These are phyloP conservation scores for Cryptococcus floricola DNA, from an alignment of 1,284 basidiomycete genomes.

Conservation along the genomic window DNA sequence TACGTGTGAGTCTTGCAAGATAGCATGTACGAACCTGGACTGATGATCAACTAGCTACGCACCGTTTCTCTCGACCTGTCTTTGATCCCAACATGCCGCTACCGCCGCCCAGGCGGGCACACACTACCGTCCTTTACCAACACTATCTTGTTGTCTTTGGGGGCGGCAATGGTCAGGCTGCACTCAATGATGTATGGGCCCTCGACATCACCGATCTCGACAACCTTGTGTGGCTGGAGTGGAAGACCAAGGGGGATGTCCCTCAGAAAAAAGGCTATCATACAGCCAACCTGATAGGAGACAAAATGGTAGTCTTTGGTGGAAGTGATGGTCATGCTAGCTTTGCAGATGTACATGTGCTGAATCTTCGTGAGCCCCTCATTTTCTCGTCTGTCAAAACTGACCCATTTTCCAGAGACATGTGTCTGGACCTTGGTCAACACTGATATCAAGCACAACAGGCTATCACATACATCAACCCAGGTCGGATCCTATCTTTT, in stretches of 20 bases:
- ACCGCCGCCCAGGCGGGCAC: conserved; percentile 73
- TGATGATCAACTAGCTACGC: conserved; percentile 45
- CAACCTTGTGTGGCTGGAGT: conserved; percentile 54
- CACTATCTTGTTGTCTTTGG: conserved; percentile 81
- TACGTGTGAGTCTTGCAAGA: conserved; percentile 52
- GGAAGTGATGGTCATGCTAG: conserved; percentile 55
- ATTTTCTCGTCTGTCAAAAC: not conserved
- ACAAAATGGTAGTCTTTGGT: conserved; percentile 55
- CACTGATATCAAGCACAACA: conserved; percentile 58
- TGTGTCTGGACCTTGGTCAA: conserved; percentile 66
- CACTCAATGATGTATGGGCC: conserved; percentile 85
- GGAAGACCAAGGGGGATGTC: conserved; percentile 43
- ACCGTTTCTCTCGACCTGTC: conserved; percentile 59
- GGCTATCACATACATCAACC: conserved; percentile 80
- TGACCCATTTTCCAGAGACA: conserved; percentile 55
- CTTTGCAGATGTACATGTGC: conserved; percentile 81
- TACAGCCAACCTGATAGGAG: conserved; percentile 78
- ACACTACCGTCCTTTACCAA: conserved; percentile 73
- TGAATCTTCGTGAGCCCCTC: conserved; percentile 67
- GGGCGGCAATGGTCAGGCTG: conserved; percentile 82
- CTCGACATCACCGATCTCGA: conserved; percentile 57
- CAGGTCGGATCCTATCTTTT: conserved; percentile 92
- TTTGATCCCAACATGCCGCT: conserved; percentile 40
- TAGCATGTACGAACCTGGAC: not conserved
- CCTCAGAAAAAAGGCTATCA: conserved; percentile 76